Percentiles rank a stretch among this genome's conserved stretches.
Evolutionary conservation across 192 early-diverging fungal species (phyloP).

Genomic region (Chytriomyces confervae): DNA sequence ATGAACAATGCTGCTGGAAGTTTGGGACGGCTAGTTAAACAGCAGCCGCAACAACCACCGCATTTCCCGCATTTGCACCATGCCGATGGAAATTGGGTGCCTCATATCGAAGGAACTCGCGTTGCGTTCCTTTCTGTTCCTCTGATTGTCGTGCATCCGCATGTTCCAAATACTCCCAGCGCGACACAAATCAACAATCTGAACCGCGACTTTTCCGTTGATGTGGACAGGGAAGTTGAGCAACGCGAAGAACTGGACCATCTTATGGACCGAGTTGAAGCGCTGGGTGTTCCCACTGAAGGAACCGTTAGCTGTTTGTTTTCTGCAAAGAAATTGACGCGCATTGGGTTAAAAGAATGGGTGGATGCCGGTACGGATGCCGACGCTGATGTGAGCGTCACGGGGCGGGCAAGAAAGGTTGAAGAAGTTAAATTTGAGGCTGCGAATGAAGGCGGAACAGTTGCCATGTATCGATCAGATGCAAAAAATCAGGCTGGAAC

Average conservation of each 20-base stretch:
- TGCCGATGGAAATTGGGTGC: constrained; percentile 5
- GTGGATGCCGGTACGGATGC: constrained; percentile 28
- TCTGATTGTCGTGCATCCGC: constrained; percentile 6
- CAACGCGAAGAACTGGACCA: not conserved
- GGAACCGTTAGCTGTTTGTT: constrained; percentile 25
- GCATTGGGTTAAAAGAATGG: constrained; percentile 31
- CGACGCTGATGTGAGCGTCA: not conserved
- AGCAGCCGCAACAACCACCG: not conserved
- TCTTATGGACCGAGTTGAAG: constrained; percentile 29
- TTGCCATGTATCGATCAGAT: constrained; percentile 25
- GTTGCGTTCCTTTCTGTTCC: constrained; percentile 4
- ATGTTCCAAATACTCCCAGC: not conserved
- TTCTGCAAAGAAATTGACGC: constrained; percentile 27
- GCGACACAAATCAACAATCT: not conserved
- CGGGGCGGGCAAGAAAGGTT: not conserved
- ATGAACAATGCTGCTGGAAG: not conserved
- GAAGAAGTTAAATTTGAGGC: not conserved
- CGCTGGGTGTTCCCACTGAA: not conserved
- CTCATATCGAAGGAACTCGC: constrained; percentile 1
- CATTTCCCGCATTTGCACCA: constrained; percentile 23
- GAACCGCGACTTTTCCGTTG: not conserved
- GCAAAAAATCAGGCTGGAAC: constrained; percentile 2
- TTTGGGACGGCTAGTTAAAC: constrained; percentile 19
- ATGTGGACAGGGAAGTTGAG: not conserved
- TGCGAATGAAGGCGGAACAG: not conserved